These are phyloP conservation scores for Jackrogersella multiformis DNA, from an alignment of 495 filamentous ascomycete species.

Conservation along the genomic window DNA sequence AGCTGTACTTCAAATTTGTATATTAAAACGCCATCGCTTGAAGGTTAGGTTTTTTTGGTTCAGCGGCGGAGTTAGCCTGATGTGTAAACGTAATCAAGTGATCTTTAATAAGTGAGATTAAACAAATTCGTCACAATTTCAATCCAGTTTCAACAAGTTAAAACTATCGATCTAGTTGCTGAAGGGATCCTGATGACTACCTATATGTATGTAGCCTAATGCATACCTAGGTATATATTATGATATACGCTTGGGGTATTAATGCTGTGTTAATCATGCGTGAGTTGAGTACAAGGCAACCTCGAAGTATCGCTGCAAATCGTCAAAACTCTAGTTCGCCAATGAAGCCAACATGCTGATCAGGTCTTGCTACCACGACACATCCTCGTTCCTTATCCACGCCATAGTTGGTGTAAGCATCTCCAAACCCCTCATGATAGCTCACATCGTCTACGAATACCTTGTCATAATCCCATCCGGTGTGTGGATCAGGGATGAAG, in stretches of 20 bases:
- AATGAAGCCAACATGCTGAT: constrained; percentile 69
- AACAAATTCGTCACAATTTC: no score
- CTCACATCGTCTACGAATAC: constrained; percentile 71
- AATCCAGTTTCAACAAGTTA: no score
- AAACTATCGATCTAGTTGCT: no score
- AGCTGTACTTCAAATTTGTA: constrained; percentile 35
- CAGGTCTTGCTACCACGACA: constrained; percentile 65
- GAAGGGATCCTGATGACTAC: no score
- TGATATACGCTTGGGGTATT: neutral
- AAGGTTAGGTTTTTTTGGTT: neutral
- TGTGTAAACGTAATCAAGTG: no score
- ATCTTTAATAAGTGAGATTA: no score
- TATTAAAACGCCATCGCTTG: constrained; percentile 10
- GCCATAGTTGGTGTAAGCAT: constrained; percentile 71
- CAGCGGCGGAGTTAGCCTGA: no score
- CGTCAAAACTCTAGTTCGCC: constrained; percentile 61
- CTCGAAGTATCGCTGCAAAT: constrained; percentile 51
- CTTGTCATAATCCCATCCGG: constrained; percentile 72
- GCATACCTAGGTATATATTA: neutral
- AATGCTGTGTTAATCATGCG: neutral
- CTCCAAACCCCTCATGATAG: constrained; percentile 67
- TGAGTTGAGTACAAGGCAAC: constrained; percentile 42
- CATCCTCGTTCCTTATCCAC: constrained; percentile 68
- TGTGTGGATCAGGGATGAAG: constrained; percentile 66
- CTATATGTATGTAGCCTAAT: no score